Evolutionary conservation across 2,329 filamentous ascomycete genomes (phyloP).

Genomic region (Simplicillium aogashimaense): DNA sequence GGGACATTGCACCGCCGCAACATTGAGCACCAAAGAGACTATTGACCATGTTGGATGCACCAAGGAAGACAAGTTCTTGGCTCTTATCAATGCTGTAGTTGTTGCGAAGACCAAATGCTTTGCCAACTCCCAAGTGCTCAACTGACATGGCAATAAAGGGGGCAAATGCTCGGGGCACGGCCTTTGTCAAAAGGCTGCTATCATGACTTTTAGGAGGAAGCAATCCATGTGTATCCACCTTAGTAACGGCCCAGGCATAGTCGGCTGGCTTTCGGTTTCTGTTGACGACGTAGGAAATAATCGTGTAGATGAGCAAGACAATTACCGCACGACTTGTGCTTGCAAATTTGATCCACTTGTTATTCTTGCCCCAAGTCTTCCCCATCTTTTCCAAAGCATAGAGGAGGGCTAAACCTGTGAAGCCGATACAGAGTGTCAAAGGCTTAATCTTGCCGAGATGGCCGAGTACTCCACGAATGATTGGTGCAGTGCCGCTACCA

Average conservation of each 20-base stretch:
- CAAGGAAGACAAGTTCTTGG: conserved; percentile 56
- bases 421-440: conserved; percentile 48
- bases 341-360: conserved; percentile 46
- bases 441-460: conserved; percentile 47
- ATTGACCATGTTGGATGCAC: conserved; percentile 52
- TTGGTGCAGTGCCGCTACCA: conserved; percentile 40
- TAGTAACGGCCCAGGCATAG: conserved; percentile 44
- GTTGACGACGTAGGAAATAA: conserved; percentile 55
- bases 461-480: conserved; percentile 48
- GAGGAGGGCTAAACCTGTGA: conserved; percentile 46
- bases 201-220: conserved; percentile 37
- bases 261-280: conserved; percentile 32
- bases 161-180: conserved; percentile 44
- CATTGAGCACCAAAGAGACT: conserved; percentile 56
- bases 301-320: conserved; percentile 50
- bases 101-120: conserved; percentile 52
- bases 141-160: conserved; percentile 52
- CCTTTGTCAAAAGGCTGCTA: conserved; percentile 36
- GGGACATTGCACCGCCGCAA: conserved; percentile 55
- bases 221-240: conserved; percentile 47
- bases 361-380: conserved; percentile 47
- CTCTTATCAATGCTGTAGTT: conserved; percentile 54
- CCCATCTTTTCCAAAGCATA: conserved; percentile 47
- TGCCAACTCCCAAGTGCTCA: conserved; percentile 55
- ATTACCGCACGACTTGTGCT: conserved; percentile 52